A percentile compares a stretch with the other conserved stretches of the same genome.
Evolutionary conservation across 1,139 yeast species (phyloP).

Genomic region (Suhomyces kunorum): DNA sequence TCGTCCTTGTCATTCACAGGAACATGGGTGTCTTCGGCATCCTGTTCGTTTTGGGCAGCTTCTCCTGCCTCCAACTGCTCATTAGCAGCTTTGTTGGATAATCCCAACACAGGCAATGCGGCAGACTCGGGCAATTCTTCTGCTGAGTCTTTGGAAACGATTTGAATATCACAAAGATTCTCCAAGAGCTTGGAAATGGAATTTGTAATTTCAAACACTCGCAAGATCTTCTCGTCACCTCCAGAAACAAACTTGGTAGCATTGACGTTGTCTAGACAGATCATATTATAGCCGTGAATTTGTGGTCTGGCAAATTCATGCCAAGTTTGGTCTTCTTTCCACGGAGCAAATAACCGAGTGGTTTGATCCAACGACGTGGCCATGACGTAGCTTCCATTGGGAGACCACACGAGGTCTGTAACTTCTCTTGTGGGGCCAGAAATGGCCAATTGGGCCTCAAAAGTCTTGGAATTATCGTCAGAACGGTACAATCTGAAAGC

Average conservation of each 20-base stretch:
- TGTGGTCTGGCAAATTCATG: slow-evolving; percentile 96
- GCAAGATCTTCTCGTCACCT: slow-evolving; percentile 90
- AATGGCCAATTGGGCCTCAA: slow-evolving; percentile 61
- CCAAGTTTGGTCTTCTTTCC: slow-evolving; percentile 60
- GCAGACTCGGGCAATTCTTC: slow-evolving; percentile 70
- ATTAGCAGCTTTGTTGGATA: slow-evolving; percentile 84
- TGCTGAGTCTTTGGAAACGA: slow-evolving; percentile 24
- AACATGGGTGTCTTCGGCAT: slow-evolving; percentile 36
- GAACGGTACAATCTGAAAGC: slow-evolving; percentile 78
- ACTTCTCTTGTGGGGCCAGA: slow-evolving; percentile 77
- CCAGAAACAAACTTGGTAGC: slow-evolving; percentile 78
- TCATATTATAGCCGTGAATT: slow-evolving; percentile 97
- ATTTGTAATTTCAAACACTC: slow-evolving; percentile 89
- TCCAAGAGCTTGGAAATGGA: slow-evolving; percentile 66
- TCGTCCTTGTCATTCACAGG: slow-evolving; percentile 46
- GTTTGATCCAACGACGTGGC: slow-evolving; percentile 91
- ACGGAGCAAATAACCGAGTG: slow-evolving; percentile 75
- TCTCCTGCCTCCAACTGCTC: slow-evolving; percentile 48
- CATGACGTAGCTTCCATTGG: slow-evolving; percentile 64
- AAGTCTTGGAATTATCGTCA: slow-evolving; percentile 33
- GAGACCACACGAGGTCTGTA: slow-evolving; percentile 82
- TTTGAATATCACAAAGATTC: slow-evolving; percentile 51
- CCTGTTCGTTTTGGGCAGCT: slow-evolving; percentile 35
- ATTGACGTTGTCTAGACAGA: slow-evolving; percentile 67
- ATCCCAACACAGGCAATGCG: slow-evolving; percentile 86